Evolutionary conservation across 1,284 basidiomycete species (phyloP), one percentile per base, ranked within the genome.

Genomic region (Cutaneotrichosporon sp.): DNA sequence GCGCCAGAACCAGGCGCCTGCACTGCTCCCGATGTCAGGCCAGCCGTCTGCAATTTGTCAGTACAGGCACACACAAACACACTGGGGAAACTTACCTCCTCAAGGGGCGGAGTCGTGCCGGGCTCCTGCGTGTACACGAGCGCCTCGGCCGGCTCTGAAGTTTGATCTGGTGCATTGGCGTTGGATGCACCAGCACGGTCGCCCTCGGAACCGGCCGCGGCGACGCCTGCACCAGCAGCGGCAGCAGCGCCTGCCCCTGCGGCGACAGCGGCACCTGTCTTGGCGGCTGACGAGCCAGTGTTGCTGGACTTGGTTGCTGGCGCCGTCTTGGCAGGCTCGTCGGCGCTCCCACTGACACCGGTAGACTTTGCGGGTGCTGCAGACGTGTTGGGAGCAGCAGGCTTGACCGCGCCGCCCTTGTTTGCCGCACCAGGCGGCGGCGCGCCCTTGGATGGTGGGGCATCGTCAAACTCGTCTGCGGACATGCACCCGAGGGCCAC

Each of bases 1-100:
- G 70, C 73, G 33, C 84, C 85, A 15, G 81, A 83, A 34, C 87
- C 87, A 2, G 84, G 84, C 8, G 85, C 78, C 55, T 83, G 85
- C 46, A 86, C 85, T 5, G 84, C 83, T 13, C 82, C 82, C 3
- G 83, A 84, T 18, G 81, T 82, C 50, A 87, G 76, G 35, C 83
- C 83, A 41, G 79, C 83, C 10, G 85, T 86, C 76, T 86, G 80
- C 13, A 78, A 37, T 26, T 46, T 38, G 42, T 39, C 10, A 21
- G 43, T 20, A 45, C 30, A 45, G n/a, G 18, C 20, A 35, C 23
- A 35, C n/a, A 12, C 15, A 23, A 10, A 26, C 23, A 30, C 42
- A 18, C 15, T 17, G 26, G 8, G 14, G 21, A 26, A 39, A 57
- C 69, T 58, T 33, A 70, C 70, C 67, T 73, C 70, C 20, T 73